Base-by-base conservation (phyloP, 1,284 basidiomycete genomes). In the Kwoniella shivajii region DNA sequence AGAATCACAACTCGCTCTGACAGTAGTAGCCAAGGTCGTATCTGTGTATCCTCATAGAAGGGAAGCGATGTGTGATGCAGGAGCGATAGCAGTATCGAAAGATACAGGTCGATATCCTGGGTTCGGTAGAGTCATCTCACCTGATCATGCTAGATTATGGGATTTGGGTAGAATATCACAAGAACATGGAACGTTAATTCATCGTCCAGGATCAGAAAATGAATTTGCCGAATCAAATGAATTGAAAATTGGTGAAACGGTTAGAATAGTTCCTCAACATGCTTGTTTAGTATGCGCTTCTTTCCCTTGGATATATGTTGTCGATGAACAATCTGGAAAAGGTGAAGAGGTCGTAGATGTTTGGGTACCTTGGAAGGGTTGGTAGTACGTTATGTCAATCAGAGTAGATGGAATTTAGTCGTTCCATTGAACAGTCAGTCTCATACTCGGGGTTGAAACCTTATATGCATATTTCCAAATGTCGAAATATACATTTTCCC, bases 301-400 rank as follows among this genome's bases (percentile, higher is more conserved):
- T 13, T 83, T 89, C 69, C 86, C 87, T 1, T 92, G 88, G 88
- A 89, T 87, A 71, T 92, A 90, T 69, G 79, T 92, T 20, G 84
- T 90, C 1, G 89, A 92, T 78, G 45, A 47, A 26, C 16, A 33
- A n/a, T 11, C 33, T 24, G 80, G 51, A 76, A 79, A 49, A 79
- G 82, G 39, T 65, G 77, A 61, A 76, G 81, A 78, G 46, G 86
- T 93, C 10, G 85, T 87, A 18, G 90, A 93, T 75, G 81, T 93
- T 34, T 93, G 91, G 90, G 86, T 91, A 31, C 85, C 90, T 7
- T 92, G 90, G 88, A 93, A 92, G 78, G 89, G 89, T 0, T 92
- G 90, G 90, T 93, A 76, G n/a, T n/a, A n/a, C n/a, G n/a, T n/a
- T n/a, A n/a, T n/a, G n/a, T n/a, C n/a, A n/a, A n/a, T n/a, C n/a